Conservation (phyloP, 2,329 filamentous ascomycete genomes). For the Hypoxylon sp. region DNA sequence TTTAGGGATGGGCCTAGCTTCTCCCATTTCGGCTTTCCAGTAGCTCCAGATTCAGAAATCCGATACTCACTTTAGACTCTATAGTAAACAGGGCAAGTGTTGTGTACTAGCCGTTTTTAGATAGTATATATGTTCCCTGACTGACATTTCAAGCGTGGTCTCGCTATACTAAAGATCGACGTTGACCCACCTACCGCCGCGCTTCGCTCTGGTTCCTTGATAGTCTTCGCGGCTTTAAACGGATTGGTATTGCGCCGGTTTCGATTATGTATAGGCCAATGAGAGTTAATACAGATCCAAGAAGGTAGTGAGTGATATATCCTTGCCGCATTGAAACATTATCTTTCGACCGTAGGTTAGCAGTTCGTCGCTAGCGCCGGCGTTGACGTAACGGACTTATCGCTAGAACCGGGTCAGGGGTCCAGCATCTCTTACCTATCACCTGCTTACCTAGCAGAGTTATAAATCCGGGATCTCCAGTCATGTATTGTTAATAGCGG, state of each 20-base stretch:
- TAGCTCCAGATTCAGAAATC: slow-evolving; percentile 25
- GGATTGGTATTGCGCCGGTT: neutral
- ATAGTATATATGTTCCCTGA: neutral
- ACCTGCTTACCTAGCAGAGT: neutral
- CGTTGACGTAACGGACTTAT: neutral
- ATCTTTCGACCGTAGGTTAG: neutral
- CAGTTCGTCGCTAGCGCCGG: neutral
- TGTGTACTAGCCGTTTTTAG: neutral
- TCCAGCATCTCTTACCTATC: neutral
- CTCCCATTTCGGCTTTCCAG: slow-evolving; percentile 22
- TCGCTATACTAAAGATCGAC: neutral
- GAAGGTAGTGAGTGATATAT: neutral
- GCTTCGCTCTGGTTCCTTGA: neutral
- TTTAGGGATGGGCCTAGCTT: slow-evolving; percentile 1
- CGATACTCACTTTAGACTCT: neutral
- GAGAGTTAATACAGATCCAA: neutral
- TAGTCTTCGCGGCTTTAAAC: neutral
- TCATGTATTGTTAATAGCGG: neutral
- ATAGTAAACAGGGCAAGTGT: neutral
- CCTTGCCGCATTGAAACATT: neutral
- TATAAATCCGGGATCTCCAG: neutral
- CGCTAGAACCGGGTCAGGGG: neutral
- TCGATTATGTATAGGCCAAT: neutral
- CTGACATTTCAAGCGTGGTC: neutral
- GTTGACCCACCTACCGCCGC: no score